Evolutionary conservation across 148 eudicot species (phyloP).

Genomic region (Fagopyrum esculentum): DNA sequence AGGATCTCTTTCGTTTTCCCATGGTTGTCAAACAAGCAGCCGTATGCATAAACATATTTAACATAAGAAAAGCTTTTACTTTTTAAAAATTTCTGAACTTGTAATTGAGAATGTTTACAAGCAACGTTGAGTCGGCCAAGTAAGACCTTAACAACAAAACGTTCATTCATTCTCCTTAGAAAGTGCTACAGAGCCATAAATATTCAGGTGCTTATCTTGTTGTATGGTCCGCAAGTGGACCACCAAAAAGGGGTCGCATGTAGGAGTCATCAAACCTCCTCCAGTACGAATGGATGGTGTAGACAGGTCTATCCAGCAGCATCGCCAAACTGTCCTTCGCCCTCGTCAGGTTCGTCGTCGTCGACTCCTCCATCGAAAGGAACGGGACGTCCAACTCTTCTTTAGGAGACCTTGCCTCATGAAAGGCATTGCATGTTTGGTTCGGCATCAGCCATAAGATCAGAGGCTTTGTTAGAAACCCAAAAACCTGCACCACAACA

Average conservation of each 20-base stretch:
- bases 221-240: constrained; percentile 25
- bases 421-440: constrained; percentile 14
- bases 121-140: too few relatives aligned
- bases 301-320: constrained; percentile 84
- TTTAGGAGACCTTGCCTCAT: constrained; percentile 45
- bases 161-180: too few relatives aligned
- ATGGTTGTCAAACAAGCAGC: too few relatives aligned
- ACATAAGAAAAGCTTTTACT: too few relatives aligned
- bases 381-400: constrained; percentile 71
- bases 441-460: constrained; percentile 52
- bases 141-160: too few relatives aligned
- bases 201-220: background rate
- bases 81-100: too few relatives aligned
- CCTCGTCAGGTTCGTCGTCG: constrained; percentile 47
- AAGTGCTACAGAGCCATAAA: background rate
- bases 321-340: constrained; percentile 68
- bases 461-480: constrained; percentile 83
- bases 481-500: constrained; percentile 54
- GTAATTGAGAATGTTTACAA: too few relatives aligned
- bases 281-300: constrained; percentile 85
- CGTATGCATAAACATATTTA: too few relatives aligned
- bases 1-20: too few relatives aligned
- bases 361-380: constrained; percentile 69
- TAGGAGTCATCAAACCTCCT: constrained; percentile 78
- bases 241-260: constrained; percentile 86